A percentile compares a stretch with the other conserved stretches of the same genome.
Evolutionary conservation across 116 monocot genomes (phyloP).

Genomic region (Posidonia oceanica): DNA sequence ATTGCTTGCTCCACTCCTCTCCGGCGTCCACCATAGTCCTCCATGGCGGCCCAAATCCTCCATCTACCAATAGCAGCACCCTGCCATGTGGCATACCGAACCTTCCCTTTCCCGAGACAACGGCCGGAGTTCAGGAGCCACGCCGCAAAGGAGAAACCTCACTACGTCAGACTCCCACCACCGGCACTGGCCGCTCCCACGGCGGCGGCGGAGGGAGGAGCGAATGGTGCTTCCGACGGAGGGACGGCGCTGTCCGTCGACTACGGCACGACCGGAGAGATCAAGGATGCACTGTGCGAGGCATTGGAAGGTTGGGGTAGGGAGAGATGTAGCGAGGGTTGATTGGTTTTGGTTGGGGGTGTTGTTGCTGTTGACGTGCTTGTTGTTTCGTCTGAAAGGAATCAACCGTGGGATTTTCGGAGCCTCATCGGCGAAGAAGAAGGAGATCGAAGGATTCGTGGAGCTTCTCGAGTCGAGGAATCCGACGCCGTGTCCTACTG

Average conservation of each 20-base stretch:
- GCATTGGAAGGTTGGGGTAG: slow-evolving; percentile 36
- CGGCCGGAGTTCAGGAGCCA: not conserved
- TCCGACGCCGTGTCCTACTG: slow-evolving; percentile 64
- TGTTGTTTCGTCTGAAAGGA: slow-evolving; percentile 20
- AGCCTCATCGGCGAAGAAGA: slow-evolving; percentile 46
- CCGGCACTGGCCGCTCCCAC: not conserved
- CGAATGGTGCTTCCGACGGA: not conserved
- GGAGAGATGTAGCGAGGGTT: not conserved
- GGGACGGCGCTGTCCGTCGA: not conserved
- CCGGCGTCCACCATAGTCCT: too few species aligned
- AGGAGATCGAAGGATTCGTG: slow-evolving; percentile 52
- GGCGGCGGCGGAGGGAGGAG: not conserved
- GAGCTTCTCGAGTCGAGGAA: slow-evolving; percentile 57
- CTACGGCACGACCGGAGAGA: slow-evolving; percentile 19
- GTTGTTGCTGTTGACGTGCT: not conserved
- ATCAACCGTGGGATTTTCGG: slow-evolving; percentile 80
- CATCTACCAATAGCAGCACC: not conserved
- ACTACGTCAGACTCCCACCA: not conserved
- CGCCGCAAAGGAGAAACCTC: not conserved
- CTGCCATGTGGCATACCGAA: not conserved
- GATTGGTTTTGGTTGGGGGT: not conserved
- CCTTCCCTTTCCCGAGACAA: not conserved
- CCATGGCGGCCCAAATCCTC: not conserved
- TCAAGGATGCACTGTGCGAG: slow-evolving; percentile 36
- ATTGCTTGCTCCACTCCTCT: too few species aligned